phyloP scores from a whole-genome alignment of 2,329 filamentous ascomycete species.

The Penicillium sp. region DNA sequence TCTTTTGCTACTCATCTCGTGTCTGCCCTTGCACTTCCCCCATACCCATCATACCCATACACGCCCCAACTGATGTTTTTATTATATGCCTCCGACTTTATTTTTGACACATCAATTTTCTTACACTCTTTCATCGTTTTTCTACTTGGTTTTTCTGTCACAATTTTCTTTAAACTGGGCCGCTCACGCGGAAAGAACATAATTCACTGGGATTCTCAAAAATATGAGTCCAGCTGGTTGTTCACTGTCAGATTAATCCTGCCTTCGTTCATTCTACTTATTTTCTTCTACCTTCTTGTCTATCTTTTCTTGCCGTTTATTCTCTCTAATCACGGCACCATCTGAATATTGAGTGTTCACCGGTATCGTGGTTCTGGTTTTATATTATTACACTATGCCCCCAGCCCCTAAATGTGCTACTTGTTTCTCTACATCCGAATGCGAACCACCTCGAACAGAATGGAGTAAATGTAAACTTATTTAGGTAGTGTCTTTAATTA shows the following conservation, averaged over 20 bases:
- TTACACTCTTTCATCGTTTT: constrained; percentile 14
- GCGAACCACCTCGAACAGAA: neutral
- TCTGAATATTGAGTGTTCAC: neutral
- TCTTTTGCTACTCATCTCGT: constrained; percentile 21
- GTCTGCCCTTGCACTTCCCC: constrained; percentile 16
- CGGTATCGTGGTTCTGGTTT: neutral
- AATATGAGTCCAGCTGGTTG: constrained; percentile 12
- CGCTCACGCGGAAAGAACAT: constrained; percentile 30
- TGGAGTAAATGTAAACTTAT: constrained; percentile 7
- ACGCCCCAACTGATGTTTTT: constrained; percentile 9
- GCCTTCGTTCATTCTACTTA: constrained; percentile 3
- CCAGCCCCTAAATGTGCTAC: constrained; percentile 3
- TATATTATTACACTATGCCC: constrained; percentile 18
- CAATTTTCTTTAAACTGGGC: constrained; percentile 19
- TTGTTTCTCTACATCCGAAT: constrained; percentile 5
- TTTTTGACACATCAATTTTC: constrained; percentile 13
- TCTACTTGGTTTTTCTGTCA: constrained; percentile 8
- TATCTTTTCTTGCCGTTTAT: constrained; percentile 4
- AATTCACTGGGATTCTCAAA: constrained; percentile 11
- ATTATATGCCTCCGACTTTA: constrained; percentile 16
- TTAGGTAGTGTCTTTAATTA: constrained; percentile 19
- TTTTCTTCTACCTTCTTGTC: constrained; percentile 4
- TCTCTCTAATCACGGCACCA: neutral
- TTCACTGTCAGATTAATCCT: constrained; percentile 17
- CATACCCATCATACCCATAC: constrained; percentile 6